Conservation (phyloP, 495 filamentous ascomycete genomes). For the Penicillium ochrochloron region DNA sequence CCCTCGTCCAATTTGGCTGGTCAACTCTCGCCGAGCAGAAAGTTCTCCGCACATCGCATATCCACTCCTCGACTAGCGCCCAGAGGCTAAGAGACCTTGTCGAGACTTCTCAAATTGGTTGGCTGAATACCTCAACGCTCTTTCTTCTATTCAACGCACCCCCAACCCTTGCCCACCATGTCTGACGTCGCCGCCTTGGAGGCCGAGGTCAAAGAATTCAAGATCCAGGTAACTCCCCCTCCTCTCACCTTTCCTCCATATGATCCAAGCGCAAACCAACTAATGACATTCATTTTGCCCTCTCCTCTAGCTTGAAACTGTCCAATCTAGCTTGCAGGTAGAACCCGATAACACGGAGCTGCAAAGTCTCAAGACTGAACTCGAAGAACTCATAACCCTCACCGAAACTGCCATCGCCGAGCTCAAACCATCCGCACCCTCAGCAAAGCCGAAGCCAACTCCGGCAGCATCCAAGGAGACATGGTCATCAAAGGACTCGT, state of each 20-base stretch:
- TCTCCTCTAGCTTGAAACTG: slow-evolving; percentile 72
- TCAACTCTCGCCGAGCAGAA: neutral
- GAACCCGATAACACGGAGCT: slow-evolving; percentile 85
- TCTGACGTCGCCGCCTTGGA: slow-evolving; percentile 67
- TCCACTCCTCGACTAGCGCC: slow-evolving; percentile 9
- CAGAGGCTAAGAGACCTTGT: neutral
- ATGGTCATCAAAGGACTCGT: slow-evolving; percentile 65
- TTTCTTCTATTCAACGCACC: neutral
- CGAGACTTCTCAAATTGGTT: neutral
- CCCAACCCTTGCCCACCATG: slow-evolving; percentile 45
- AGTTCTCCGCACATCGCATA: slow-evolving; percentile 10
- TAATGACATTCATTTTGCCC: slow-evolving; percentile 8
- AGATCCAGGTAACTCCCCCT: slow-evolving; percentile 66
- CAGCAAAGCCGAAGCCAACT: slow-evolving; percentile 46
- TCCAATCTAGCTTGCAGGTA: slow-evolving; percentile 73
- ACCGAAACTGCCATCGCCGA: slow-evolving; percentile 81
- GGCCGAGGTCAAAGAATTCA: slow-evolving; percentile 80
- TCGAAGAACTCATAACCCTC: slow-evolving; percentile 81
- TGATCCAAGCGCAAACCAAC: neutral
- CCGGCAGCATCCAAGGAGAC: slow-evolving; percentile 61
- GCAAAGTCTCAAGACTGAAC: slow-evolving; percentile 75
- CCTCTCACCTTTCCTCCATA: neutral
- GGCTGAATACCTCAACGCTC: neutral
- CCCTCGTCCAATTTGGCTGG: neutral
- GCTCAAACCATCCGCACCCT: slow-evolving; percentile 64